A percentile compares a stretch with the other conserved stretches of the same genome.
Conservation (phyloP, 768 basidiomycete genomes). For the Pholiota microspora region DNA sequence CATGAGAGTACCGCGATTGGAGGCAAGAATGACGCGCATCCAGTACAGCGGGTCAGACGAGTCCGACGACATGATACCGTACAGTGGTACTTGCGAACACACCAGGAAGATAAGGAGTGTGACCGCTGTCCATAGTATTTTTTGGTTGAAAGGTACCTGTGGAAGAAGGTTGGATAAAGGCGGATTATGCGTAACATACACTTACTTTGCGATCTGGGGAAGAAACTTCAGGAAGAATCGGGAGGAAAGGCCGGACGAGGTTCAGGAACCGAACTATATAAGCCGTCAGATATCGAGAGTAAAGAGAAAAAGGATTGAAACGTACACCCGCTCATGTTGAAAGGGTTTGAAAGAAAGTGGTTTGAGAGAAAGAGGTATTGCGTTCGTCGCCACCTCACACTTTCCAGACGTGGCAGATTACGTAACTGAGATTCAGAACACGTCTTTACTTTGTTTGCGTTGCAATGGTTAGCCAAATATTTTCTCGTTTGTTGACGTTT, state of each 20-base stretch:
- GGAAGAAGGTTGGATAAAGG: neutral
- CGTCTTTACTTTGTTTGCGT: neutral
- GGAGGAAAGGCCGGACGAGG: conserved; percentile 97
- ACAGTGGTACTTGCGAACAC: conserved; percentile 98
- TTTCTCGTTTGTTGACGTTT: too few species aligned
- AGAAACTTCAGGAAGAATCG: conserved; percentile 94
- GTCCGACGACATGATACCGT: conserved; percentile 99
- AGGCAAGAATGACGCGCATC: conserved; percentile 99
- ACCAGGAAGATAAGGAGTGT: conserved; percentile 99
- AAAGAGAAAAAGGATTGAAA: conserved; percentile 20
- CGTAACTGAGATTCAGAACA: conserved; percentile 1
- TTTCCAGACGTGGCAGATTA: conserved; percentile 21
- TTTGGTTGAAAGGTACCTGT: conserved; percentile 97
- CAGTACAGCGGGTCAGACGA: conserved; percentile 99
- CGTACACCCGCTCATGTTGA: conserved; percentile 80
- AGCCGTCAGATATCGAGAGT: conserved; percentile 4
- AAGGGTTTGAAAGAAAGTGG: conserved; percentile 23
- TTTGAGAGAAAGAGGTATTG: conserved; percentile 22
- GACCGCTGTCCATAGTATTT: conserved; percentile 97
- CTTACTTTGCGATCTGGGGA: conserved; percentile 94
- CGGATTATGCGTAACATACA: neutral
- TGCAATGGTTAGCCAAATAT: neutral
- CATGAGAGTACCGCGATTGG: conserved; percentile 98
- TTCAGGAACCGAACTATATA: conserved; percentile 89
- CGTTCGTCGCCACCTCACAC: conserved; percentile 28